phyloP scores from a whole-genome alignment of 164 flowering plant species.

The Magnolia changhungtana region DNA sequence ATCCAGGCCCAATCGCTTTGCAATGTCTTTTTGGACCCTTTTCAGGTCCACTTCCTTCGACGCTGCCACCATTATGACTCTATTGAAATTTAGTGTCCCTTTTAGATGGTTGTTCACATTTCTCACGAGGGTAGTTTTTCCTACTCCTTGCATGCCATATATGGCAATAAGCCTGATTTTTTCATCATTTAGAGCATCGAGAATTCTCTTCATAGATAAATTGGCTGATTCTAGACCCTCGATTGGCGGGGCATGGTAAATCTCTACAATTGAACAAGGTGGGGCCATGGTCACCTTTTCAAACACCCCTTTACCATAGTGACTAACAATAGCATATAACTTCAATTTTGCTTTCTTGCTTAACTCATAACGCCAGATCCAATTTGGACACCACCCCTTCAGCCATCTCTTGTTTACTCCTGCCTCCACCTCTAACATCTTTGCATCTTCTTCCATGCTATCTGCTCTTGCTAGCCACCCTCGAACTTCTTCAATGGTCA shows the following conservation, averaged over 20 bases:
- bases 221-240: background rate
- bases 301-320: background rate
- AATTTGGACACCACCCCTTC: background rate
- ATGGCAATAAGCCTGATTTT: background rate
- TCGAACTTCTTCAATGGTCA: background rate
- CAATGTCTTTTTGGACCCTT: background rate
- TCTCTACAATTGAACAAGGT: background rate
- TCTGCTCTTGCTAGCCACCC: background rate
- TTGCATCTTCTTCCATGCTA: background rate
- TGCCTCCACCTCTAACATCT: background rate
- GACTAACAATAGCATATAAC: background rate
- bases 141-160: conserved; percentile 12
- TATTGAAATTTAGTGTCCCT: background rate
- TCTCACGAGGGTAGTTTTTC: conserved; percentile 6
- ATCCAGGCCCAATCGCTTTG: background rate
- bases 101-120: background rate
- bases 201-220: background rate
- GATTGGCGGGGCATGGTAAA: background rate
- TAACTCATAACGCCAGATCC: background rate
- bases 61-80: background rate
- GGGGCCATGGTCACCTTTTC: background rate
- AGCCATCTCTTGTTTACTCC: background rate
- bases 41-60: background rate
- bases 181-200: conserved; percentile 5
- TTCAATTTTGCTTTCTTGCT: conserved; percentile 1